Conservation (phyloP, 2,329 filamentous ascomycete species). For the Gaeumannomyces sp. region DNA sequence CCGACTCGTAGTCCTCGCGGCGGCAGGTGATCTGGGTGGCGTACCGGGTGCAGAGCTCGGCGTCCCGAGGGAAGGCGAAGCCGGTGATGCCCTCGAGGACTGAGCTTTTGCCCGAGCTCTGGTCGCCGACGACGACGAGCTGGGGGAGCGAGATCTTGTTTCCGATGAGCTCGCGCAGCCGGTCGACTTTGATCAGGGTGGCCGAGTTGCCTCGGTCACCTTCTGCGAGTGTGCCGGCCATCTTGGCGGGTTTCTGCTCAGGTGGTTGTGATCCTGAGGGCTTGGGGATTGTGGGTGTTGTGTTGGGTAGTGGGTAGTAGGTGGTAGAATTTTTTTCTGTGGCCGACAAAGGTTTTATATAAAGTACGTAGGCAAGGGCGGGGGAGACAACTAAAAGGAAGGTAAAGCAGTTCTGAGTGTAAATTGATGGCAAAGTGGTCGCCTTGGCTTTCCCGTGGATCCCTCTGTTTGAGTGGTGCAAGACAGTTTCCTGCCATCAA, state of each 20-base stretch:
- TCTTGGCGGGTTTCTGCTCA: background rate
- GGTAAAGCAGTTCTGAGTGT: too few relatives aligned
- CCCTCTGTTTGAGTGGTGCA: too few relatives aligned
- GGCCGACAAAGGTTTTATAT: too few relatives aligned
- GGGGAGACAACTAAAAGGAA: too few relatives aligned
- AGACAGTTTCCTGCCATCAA: too few relatives aligned
- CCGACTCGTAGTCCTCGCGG: conserved; percentile 27
- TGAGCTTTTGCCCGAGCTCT: conserved; percentile 81
- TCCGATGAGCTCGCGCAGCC: conserved; percentile 22
- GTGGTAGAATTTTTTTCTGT: too few relatives aligned
- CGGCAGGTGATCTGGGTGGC: conserved; percentile 41
- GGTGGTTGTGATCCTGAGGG: too few relatives aligned
- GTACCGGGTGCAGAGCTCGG: conserved; percentile 41
- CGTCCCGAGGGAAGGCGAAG: conserved; percentile 39
- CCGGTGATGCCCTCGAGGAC: conserved; percentile 62
- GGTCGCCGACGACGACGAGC: conserved; percentile 78
- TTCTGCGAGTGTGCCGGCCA: background rate
- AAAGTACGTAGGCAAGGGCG: too few relatives aligned
- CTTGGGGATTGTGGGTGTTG: too few relatives aligned
- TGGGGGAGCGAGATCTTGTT: conserved; percentile 20
- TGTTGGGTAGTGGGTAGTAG: too few relatives aligned
- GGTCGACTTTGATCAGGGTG: conserved; percentile 22
- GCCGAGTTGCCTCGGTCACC: conserved; percentile 14
- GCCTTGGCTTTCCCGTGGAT: too few relatives aligned
- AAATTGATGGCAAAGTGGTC: too few relatives aligned